Base-by-base conservation (phyloP, 129 eudicot genomes). In the Flaveria ramosissima region DNA sequence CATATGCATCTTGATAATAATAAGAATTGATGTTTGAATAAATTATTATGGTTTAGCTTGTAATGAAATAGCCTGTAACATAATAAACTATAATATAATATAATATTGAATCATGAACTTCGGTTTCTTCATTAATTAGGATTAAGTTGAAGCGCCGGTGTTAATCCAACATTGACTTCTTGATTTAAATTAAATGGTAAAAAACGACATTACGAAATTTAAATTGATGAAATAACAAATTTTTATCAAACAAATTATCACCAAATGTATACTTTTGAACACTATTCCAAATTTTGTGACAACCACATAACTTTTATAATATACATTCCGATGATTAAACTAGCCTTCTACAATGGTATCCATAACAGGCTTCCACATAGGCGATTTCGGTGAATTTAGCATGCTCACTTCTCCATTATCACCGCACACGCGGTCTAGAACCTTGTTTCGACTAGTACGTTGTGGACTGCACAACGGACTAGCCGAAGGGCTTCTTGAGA, bases 281-380 rank as follows among this genome's bases (percentile, higher is more conserved):
- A 32, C 11, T 30, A 2, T 72, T 26, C 7, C 46, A 50, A 71
- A 4, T n/a, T 27, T 26, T 50, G 13, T 7, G 1, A 26, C 67
- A 12, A 61, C 46, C 27, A 71, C 47, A 4, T 0, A 27, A 51
- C 30, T 27, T 9, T 27, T 9, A 30, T 17, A 19, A 4, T 23
- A 51, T 27, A 50, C 24, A 50, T 79, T 62, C 89, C 76, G 4
- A 3, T 63, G 48, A 67, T 71, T 57, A 42, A 78, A 32, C 47
- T 90, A 87, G 66, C 55, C 83, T 77, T 90, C 96, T 47, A 47
- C 46, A 32, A 90, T 90, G 10, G 92, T 81, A 46, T 77, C 82
- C 86, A 90, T 81, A 64, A 70, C 51, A 6, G 96, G 96, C 61
- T 81, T 87, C 96, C 96, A 87, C 24, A 67, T 57, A 30, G 84